These are phyloP conservation scores for Canariomyces notabilis DNA, from an alignment of 2,329 filamentous ascomycete genomes.

Conservation along the genomic window DNA sequence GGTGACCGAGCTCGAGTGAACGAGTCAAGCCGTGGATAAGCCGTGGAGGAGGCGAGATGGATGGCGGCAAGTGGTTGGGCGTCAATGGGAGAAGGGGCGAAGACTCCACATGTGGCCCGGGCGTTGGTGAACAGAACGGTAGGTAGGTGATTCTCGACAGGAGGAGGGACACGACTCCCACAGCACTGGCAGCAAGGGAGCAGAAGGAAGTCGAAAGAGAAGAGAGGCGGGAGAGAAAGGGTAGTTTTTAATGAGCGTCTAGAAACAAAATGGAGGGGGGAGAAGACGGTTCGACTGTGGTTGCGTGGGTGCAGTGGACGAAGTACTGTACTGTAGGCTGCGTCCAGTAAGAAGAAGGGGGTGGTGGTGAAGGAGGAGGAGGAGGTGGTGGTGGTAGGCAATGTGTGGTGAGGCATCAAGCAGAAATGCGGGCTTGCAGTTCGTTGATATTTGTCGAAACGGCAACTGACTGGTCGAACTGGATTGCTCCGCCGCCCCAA, in stretches of 20 bases:
- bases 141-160: slow-evolving; percentile 6
- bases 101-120: slow-evolving; percentile 14
- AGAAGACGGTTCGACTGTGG: too few relatives aligned
- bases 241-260: slow-evolving; percentile 25
- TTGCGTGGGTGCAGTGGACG: too few relatives aligned
- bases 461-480: slow-evolving; percentile 6
- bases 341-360: too few relatives aligned
- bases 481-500: slow-evolving; percentile 23
- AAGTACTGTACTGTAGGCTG: too few relatives aligned
- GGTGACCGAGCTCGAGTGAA: slow-evolving; percentile 44
- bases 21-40: slow-evolving; percentile 36
- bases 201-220: slow-evolving; percentile 10
- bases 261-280: too few relatives aligned
- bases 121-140: not conserved
- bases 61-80: slow-evolving; percentile 15
- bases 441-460: slow-evolving; percentile 27
- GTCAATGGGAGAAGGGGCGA: slow-evolving; percentile 12
- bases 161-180: slow-evolving; percentile 11
- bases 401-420: slow-evolving; percentile 20
- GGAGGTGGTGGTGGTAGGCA: not conserved
- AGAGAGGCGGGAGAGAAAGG: slow-evolving; percentile 5
- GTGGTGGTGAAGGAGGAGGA: slow-evolving; percentile 8
- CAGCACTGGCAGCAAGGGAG: slow-evolving; percentile 8
- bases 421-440: slow-evolving; percentile 21
- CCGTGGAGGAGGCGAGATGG: not conserved